Conservation (phyloP, 768 basidiomycete genomes). For the Leccinum pellstonianum region DNA sequence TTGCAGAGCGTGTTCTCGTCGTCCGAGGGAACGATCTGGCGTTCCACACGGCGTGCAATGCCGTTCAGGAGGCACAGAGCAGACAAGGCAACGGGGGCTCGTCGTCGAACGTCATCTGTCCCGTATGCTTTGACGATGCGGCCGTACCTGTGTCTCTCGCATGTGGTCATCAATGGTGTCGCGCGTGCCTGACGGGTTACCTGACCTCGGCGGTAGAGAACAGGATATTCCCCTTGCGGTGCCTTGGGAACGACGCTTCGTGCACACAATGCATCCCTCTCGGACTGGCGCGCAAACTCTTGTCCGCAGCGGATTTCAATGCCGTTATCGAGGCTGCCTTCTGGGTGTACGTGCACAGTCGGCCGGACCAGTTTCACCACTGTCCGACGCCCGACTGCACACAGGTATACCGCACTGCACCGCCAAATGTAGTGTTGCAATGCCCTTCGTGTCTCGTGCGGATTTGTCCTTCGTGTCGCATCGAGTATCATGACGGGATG, state of each 20-base stretch:
- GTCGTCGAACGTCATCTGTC: conserved; percentile 43
- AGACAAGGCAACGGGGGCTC: conserved; percentile 30
- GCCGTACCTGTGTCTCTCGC: conserved; percentile 49
- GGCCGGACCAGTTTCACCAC: conserved; percentile 61
- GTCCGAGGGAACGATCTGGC: conserved; percentile 54
- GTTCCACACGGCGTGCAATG: conserved; percentile 36
- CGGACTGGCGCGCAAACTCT: conserved; percentile 44
- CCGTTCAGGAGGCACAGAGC: conserved; percentile 40
- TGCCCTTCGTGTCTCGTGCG: conserved; percentile 69
- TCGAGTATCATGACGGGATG: conserved; percentile 63
- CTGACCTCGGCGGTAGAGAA: conserved; percentile 55
- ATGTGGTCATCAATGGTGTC: conserved; percentile 73
- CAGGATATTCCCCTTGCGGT: conserved; percentile 67
- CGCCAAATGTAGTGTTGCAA: conserved; percentile 51
- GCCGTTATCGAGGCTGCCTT: conserved; percentile 58
- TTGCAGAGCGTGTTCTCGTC: conserved; percentile 39
- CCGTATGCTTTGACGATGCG: conserved; percentile 65
- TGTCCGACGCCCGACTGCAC: conserved; percentile 81
- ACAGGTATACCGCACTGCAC: conserved; percentile 64
- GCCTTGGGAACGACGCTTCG: conserved; percentile 61
- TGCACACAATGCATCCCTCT: conserved; percentile 62
- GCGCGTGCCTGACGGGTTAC: conserved; percentile 57
- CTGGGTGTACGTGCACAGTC: conserved; percentile 56
- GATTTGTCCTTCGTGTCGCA: conserved; percentile 65
- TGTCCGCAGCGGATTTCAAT: conserved; percentile 53